Evolutionary conservation across 1,139 yeast genomes (phyloP), one percentile per base, ranked within the genome.

Genomic region (Geotrichum aggregatum): DNA sequence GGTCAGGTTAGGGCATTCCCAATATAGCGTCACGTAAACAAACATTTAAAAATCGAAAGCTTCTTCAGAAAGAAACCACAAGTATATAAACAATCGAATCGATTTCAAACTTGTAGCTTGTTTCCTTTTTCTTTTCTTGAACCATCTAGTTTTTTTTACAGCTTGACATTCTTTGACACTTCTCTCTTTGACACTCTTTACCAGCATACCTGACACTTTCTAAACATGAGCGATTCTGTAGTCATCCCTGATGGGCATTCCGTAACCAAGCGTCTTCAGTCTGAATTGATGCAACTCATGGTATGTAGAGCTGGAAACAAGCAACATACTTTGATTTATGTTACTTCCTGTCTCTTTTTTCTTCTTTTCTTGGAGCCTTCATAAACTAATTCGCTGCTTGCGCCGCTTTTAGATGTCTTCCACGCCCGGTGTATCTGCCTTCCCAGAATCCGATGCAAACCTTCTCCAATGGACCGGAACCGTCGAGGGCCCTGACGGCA

Each of bases 391-490:
- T n/a, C n/a, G n/a, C n/a, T n/a, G n/a, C n/a, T n/a, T n/a, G n/a
- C n/a, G n/a, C 28, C 8, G 28, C 8, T 5, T 24, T 6, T 24
- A 66, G 73, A 75, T 75, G 76, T 69, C 76, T 28, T 66, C 70
- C 46, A 69, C 76, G 1, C 76, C 79, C 1, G 82, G 82, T 0
- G 68, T 78, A 40, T 71, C 77, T 36, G 81, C 82, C 3, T 78
- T 78, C 56, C 82, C 82, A 1, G 75, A 70, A 50, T 68, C 76
- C 26, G 82, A 78, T 57, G 66, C 77, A 16, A 79, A 81, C 62
- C 66, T 82, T 53, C 72, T 77, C 45, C 72, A 71, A 56, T 82
- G 87, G 87, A 75, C 76, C 18, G 85, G 83, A 18, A 77, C 82
- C 10, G 78, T 82, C 52, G 76, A 75, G 58, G 87, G 87, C n/a